A percentile compares a stretch with the other conserved stretches of the same genome.
These are phyloP conservation scores for Arthrobotrys entomopaga DNA, from an alignment of 2,329 filamentous ascomycete species.

Conservation along the genomic window DNA sequence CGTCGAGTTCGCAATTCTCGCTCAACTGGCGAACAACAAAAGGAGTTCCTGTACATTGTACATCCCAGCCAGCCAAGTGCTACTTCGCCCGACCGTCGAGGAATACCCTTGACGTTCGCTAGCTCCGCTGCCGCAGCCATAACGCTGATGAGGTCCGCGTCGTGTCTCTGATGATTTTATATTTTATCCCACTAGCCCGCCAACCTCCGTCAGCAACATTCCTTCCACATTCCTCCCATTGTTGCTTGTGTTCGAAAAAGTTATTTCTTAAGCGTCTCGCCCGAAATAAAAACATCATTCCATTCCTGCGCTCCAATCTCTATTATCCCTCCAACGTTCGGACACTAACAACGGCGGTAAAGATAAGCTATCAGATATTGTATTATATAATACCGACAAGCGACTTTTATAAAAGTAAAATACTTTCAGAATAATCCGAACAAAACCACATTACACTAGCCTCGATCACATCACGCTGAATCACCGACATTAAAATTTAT, in stretches of 20 bases:
- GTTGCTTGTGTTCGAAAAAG: conserved; percentile 10
- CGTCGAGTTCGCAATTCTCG: conserved; percentile 33
- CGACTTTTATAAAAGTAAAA: background rate
- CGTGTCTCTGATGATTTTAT: conserved; percentile 34
- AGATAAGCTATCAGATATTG: background rate
- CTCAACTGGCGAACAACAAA: conserved; percentile 1
- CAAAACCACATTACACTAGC: background rate
- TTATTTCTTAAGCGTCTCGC: background rate
- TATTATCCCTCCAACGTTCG: background rate
- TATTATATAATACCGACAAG: background rate
- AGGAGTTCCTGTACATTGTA: conserved; percentile 36
- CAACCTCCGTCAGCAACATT: conserved; percentile 44
- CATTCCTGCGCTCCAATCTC: background rate
- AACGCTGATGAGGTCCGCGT: conserved; percentile 41
- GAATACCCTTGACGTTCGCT: conserved; percentile 51
- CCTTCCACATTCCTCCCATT: conserved; percentile 28
- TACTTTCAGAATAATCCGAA: background rate
- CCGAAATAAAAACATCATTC: background rate
- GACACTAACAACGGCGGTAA: background rate
- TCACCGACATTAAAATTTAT: background rate
- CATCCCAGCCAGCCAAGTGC: conserved; percentile 45
- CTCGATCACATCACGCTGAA: background rate
- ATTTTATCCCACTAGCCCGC: conserved; percentile 45
- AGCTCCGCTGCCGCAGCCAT: conserved; percentile 53
- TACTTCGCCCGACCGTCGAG: conserved; percentile 51